Evolutionary conservation across 768 basidiomycete genomes (phyloP), one percentile per base, ranked within the genome.

Genomic region (Boletus eberwhitei): DNA sequence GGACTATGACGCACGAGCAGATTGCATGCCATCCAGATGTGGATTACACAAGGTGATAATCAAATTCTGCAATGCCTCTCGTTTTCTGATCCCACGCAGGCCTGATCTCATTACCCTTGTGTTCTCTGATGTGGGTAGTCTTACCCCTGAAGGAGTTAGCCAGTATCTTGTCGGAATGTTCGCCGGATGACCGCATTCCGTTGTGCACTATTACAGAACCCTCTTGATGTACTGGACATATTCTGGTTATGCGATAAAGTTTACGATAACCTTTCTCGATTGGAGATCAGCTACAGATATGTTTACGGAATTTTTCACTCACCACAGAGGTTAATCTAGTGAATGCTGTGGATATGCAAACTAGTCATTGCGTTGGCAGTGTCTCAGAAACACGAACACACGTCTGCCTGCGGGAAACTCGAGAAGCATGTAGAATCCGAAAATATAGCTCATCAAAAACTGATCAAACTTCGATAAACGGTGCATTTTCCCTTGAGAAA

Each of bases 111-210:
- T 98, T 59, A 88, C 92, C 35, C 80, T 98, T 36, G 92, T 98
- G 36, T 90, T 98, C 68, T 93, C 90, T 53, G 96, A 98, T 63
- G 85, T 98, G 39, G 96, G 96, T 21, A 90, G 91, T 62, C 77
- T 95, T 58, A 93, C 92, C 21, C 93, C 94, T 32, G 90, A 92
- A 73, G 90, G 90, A 54, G 92, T 97, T 59, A 94, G 91, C 72
- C 93, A 94, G 70, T 95, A 95, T 70, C 80, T 97, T 41, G 94
- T 97, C 54, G 93, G 91, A 60, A 93, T 95, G 86, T 96, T 92
- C 75, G 87, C 89, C 59, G 89, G 85, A 61, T 88, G 66, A 75
- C 41, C 48, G 48, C 53, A 54, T 59, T 62, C 42, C 43, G 38
- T 29, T 31, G 39, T 56, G 42, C 55, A 49, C 42, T 51, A 35